Percentiles rank a stretch among this genome's conserved stretches.
Evolutionary conservation across 805 yeast genomes (phyloP).

Genomic region (Pichia deserticola): DNA sequence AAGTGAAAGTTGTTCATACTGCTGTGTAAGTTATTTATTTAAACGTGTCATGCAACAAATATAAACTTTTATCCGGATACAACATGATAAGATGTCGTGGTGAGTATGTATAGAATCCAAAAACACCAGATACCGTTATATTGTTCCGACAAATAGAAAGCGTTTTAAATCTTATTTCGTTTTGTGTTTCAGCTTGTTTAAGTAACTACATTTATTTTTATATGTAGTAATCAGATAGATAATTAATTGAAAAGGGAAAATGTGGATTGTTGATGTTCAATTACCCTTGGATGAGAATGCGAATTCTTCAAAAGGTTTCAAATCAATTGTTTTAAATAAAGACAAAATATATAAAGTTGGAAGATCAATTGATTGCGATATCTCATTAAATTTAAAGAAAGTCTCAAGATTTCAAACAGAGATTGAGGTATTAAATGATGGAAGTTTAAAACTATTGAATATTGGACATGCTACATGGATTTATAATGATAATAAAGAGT

Average conservation of each 20-base stretch:
- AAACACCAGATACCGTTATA: too few species aligned
- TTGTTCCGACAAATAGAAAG: too few species aligned
- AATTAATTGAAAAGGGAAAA: background rate
- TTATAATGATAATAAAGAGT: background rate
- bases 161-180: too few species aligned
- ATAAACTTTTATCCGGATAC: too few species aligned
- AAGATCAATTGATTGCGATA: background rate
- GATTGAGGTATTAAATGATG: background rate
- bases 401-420: conserved; percentile 4
- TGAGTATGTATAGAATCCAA: too few species aligned
- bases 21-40: too few species aligned
- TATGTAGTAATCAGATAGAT: too few species aligned
- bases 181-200: too few species aligned
- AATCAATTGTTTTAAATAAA: background rate
- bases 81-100: too few species aligned
- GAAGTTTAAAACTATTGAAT: background rate
- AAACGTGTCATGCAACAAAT: too few species aligned
- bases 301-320: background rate
- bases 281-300: background rate
- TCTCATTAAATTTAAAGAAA: background rate
- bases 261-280: conserved; percentile 7
- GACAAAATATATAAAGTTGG: background rate
- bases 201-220: too few species aligned
- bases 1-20: too few species aligned
- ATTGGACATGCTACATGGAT: conserved; percentile 5